A percentile compares a stretch with the other conserved stretches of the same genome.
phyloP scores from a whole-genome alignment of 2,329 filamentous ascomycete genomes.

The Colletotrichum nymphaeae region DNA sequence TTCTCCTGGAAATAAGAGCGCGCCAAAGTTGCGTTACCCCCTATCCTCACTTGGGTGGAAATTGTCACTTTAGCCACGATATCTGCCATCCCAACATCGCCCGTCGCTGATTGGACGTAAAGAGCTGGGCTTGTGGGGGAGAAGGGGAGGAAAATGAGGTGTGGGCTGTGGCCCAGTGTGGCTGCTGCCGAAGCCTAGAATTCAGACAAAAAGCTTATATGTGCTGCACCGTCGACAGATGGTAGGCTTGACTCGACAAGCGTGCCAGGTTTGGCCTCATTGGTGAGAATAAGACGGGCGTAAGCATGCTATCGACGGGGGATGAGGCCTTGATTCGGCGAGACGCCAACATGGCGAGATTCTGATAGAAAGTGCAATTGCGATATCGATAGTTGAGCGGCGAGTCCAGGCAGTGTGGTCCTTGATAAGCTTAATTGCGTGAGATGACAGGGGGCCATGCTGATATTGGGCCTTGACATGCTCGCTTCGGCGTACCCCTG shows the following conservation, averaged over 20 bases:
- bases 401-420: background rate
- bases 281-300: slow-evolving; percentile 1
- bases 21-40: slow-evolving; percentile 3
- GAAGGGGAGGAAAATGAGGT: background rate
- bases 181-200: background rate
- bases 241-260: background rate
- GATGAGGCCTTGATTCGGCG: background rate
- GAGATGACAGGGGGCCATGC: background rate
- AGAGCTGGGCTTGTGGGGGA: background rate
- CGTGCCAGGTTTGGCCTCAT: background rate
- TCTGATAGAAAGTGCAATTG: too few relatives aligned
- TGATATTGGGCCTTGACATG: background rate
- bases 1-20: background rate
- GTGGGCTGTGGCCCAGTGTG: background rate
- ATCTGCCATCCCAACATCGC: background rate
- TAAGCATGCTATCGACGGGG: background rate
- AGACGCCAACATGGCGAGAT: background rate
- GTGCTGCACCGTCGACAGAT: background rate
- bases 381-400: background rate
- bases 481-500: background rate
- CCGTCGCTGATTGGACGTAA: background rate
- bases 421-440: slow-evolving; percentile 24
- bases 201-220: slow-evolving; percentile 29
- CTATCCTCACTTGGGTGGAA: slow-evolving; percentile 14
- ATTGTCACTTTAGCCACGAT: slow-evolving; percentile 15